Percentiles rank a stretch among this genome's conserved stretches.
Evolutionary conservation across 768 basidiomycete species (phyloP).

Genomic region (Lactifluus pinguis): DNA sequence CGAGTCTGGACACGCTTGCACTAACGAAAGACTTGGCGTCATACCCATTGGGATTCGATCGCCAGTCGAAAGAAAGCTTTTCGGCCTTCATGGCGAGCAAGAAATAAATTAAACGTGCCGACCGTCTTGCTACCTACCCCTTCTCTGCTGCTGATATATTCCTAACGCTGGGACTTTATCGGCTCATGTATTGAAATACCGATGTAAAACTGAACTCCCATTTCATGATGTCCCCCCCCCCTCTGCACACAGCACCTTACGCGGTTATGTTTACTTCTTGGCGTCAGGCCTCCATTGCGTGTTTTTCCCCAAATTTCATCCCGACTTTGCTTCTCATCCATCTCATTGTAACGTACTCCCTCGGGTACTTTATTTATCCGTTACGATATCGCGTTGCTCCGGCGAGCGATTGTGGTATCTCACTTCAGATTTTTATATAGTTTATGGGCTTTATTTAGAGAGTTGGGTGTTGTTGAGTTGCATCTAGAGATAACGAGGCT

Average conservation of each 20-base stretch:
- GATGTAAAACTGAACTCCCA: conserved; percentile 6
- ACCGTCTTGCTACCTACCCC: neutral
- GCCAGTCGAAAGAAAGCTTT: conserved; percentile 11
- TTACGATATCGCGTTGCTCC: conserved; percentile 1
- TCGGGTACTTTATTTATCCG: conserved; percentile 1
- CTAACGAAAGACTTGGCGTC: conserved; percentile 75
- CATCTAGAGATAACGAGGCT: no score
- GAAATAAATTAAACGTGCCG: neutral
- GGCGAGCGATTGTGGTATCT: conserved; percentile 1
- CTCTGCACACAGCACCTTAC: neutral
- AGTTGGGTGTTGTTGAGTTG: neutral
- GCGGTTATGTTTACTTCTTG: neutral
- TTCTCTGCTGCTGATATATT: neutral
- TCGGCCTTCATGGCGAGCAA: conserved; percentile 1
- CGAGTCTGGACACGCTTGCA: conserved; percentile 78
- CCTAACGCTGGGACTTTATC: neutral
- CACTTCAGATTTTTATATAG: neutral
- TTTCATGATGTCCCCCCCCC: neutral
- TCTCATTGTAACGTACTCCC: neutral
- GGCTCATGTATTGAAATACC: conserved; percentile 4
- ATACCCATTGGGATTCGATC: conserved; percentile 72
- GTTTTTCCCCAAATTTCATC: neutral
- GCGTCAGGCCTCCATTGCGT: neutral
- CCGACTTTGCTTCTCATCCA: neutral
- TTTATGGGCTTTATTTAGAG: neutral